These are phyloP conservation scores for Akanthomyces muscarius DNA, from an alignment of 2,329 filamentous ascomycete genomes.

Conservation along the genomic window DNA sequence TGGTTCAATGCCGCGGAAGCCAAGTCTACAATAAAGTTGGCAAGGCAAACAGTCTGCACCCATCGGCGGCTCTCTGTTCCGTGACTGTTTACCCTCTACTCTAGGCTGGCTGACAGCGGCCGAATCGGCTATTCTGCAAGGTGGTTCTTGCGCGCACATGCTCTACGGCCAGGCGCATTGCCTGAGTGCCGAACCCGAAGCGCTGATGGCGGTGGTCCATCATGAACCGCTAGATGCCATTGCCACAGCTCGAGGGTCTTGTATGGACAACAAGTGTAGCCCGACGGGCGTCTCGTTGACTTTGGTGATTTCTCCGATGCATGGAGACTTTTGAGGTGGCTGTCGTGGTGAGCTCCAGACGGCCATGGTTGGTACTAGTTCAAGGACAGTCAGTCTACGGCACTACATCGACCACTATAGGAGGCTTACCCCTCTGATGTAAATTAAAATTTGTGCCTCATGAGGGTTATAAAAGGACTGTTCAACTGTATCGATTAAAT, in stretches of 20 bases:
- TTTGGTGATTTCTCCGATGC: too few relatives aligned
- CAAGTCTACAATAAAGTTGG: conserved; percentile 13
- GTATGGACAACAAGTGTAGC: conserved; percentile 18
- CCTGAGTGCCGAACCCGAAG: conserved; percentile 9
- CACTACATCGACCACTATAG: too few relatives aligned
- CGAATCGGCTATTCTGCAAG: not conserved
- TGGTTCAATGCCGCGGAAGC: conserved; percentile 9
- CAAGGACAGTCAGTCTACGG: too few relatives aligned
- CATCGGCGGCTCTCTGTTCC: not conserved
- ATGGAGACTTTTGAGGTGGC: too few relatives aligned
- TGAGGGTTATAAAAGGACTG: too few relatives aligned
- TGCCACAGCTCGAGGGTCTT: conserved; percentile 7
- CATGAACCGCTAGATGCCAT: conserved; percentile 19
- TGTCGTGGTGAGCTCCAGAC: too few relatives aligned
- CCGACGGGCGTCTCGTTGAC: conserved; percentile 16
- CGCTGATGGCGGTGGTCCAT: conserved; percentile 14
- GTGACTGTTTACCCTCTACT: conserved; percentile 8
- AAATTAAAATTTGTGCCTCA: too few relatives aligned
- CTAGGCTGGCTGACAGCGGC: conserved; percentile 10
- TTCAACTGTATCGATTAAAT: too few relatives aligned
- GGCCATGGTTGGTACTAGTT: too few relatives aligned
- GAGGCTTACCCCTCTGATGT: too few relatives aligned
- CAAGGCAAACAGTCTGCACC: conserved; percentile 6
- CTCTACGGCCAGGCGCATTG: not conserved
- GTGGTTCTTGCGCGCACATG: too few relatives aligned